These are phyloP conservation scores for Exidia glandulosa DNA, from an alignment of 768 basidiomycete species.

Conservation along the genomic window DNA sequence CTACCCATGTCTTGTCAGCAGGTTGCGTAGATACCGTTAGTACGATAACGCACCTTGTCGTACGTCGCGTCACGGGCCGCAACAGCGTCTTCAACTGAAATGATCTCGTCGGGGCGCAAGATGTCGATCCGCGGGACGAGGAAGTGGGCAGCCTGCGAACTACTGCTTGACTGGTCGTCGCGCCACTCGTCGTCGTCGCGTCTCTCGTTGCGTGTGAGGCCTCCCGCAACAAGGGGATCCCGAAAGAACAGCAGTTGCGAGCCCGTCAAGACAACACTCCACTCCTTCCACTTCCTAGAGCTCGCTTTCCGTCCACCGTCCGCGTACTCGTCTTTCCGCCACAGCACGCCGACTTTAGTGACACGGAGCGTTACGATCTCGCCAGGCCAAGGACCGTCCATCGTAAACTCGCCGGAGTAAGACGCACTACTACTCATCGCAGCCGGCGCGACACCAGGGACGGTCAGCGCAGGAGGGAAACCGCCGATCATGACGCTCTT, in stretches of 20 bases:
- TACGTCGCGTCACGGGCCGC: constrained; percentile 75
- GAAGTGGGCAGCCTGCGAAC: constrained; percentile 11
- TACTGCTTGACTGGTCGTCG: background rate
- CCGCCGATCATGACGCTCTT: constrained; percentile 10
- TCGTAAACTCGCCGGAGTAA: constrained; percentile 1
- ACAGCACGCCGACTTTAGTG: constrained; percentile 70
- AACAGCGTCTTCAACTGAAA: constrained; percentile 65
- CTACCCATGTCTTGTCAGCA: too few species aligned
- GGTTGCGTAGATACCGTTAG: background rate
- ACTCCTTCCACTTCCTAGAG: constrained; percentile 81
- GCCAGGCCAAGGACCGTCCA: background rate
- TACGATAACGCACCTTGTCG: constrained; percentile 42
- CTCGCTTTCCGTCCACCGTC: constrained; percentile 67
- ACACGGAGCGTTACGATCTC: constrained; percentile 39
- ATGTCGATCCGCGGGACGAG: constrained; percentile 29
- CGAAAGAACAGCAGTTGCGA: constrained; percentile 89
- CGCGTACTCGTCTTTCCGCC: constrained; percentile 61
- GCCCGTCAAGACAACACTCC: constrained; percentile 75
- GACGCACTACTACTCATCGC: constrained; percentile 1
- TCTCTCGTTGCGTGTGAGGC: constrained; percentile 27
- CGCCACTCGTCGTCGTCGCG: constrained; percentile 10
- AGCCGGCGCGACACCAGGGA: constrained; percentile 12
- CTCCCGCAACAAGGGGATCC: constrained; percentile 47
- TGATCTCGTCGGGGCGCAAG: constrained; percentile 74
- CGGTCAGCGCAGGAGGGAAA: constrained; percentile 13